phyloP scores from a whole-genome alignment of 495 filamentous ascomycete species.

The Penicillium longicatenatum region DNA sequence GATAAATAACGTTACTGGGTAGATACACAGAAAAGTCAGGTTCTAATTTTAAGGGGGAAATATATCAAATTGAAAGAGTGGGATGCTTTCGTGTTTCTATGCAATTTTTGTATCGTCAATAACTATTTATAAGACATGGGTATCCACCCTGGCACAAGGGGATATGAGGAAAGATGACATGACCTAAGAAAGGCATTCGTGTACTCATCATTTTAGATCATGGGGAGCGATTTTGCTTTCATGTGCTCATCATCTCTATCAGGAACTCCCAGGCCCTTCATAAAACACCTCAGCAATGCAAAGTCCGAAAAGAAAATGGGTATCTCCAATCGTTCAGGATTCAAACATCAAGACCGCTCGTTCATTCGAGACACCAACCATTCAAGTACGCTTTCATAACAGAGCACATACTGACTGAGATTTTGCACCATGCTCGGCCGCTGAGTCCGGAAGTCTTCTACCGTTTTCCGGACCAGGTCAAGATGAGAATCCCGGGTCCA shows the following conservation, averaged over 20 bases:
- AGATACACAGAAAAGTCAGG: too few species aligned
- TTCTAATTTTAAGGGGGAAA: neutral
- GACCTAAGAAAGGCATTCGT: neutral
- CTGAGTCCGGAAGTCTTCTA: constrained; percentile 86
- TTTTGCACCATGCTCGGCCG: constrained; percentile 97
- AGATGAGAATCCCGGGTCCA: constrained; percentile 56
- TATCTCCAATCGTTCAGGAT: constrained; percentile 15
- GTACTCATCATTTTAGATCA: neutral
- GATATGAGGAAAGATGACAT: neutral
- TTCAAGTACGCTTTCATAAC: constrained; percentile 92
- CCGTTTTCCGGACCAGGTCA: constrained; percentile 82
- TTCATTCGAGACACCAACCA: constrained; percentile 65
- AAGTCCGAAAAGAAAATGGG: constrained; percentile 9
- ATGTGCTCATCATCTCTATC: neutral
- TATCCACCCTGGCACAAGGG: neutral
- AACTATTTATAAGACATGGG: neutral
- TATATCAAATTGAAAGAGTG: neutral
- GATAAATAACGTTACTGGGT: too few species aligned
- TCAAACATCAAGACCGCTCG: constrained; percentile 9
- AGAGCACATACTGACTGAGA: constrained; percentile 90
- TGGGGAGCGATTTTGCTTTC: neutral
- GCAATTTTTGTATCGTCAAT: neutral
- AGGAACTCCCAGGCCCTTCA: neutral
- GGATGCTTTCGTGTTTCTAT: constrained; percentile 3
- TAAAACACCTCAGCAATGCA: constrained; percentile 15